Evolutionary conservation across 352 stramenopile species (phyloP).

Genomic region (Sclerospora graminicola): DNA sequence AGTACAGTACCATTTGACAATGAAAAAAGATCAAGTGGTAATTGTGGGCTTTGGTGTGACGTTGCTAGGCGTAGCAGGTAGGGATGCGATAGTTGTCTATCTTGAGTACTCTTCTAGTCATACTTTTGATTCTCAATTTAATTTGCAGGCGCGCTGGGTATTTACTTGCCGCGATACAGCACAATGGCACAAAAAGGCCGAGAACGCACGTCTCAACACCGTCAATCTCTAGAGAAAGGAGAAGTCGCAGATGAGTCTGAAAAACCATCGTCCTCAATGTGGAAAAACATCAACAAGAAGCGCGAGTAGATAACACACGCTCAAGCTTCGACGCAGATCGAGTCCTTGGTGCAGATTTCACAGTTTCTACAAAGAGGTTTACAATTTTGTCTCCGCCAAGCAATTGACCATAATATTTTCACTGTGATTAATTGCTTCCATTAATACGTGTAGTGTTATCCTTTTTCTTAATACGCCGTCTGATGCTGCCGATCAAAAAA

Average conservation of each 20-base stretch:
- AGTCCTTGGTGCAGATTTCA: neutral
- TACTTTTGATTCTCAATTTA: too few species aligned
- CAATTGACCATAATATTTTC: constrained; percentile 1
- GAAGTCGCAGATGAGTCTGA: neutral
- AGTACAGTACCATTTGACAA: too few species aligned
- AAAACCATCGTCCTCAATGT: constrained; percentile 30
- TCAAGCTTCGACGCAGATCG: neutral
- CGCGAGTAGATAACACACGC: constrained; percentile 8
- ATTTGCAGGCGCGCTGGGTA: constrained; percentile 16
- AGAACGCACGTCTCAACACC: constrained; percentile 21
- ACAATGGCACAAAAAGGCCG: constrained; percentile 26
- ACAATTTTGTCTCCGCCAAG: too few species aligned
- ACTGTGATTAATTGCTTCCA: too few species aligned
- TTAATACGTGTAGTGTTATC: too few species aligned
- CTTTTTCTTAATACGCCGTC: neutral
- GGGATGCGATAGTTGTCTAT: neutral
- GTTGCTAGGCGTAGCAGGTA: constrained; percentile 23
- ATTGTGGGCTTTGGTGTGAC: constrained; percentile 27
- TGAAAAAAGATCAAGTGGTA: constrained; percentile 22
- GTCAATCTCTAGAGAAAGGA: constrained; percentile 7
- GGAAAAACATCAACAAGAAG: constrained; percentile 39
- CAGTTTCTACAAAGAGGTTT: neutral
- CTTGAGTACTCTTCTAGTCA: neutral
- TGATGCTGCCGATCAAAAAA: constrained; percentile 27
- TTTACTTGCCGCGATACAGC: constrained; percentile 39